Conservation (phyloP, 164 flowering plant species). For the Saururus chinensis region DNA sequence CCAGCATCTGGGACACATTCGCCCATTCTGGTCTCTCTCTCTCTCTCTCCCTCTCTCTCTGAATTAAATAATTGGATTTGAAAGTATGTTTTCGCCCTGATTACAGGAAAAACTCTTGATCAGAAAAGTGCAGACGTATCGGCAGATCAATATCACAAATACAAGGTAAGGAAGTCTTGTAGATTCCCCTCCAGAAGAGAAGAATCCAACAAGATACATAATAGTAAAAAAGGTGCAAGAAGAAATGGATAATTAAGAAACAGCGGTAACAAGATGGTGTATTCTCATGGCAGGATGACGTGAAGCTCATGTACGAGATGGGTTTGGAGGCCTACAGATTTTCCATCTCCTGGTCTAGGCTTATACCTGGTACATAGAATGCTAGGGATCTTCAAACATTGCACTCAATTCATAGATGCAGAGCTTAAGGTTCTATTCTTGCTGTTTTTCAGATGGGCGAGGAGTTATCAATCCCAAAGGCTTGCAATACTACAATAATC, state of each 20-base stretch:
- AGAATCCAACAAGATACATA: neutral
- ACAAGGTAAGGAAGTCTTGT: conserved; percentile 5
- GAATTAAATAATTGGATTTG: neutral
- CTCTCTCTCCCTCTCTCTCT: neutral
- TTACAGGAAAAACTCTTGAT: conserved; percentile 8
- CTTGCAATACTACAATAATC: conserved; percentile 27
- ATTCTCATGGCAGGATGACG: conserved; percentile 10
- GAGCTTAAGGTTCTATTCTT: conserved; percentile 21
- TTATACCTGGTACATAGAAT: conserved; percentile 7
- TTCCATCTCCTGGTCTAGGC: conserved; percentile 18
- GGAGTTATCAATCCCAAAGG: conserved; percentile 16
- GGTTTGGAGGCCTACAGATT: conserved; percentile 15
- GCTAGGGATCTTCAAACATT: neutral
- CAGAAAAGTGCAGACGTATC: conserved; percentile 8
- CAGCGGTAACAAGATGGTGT: neutral
- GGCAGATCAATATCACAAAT: conserved; percentile 12
- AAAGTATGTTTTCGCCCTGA: neutral
- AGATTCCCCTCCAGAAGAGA: neutral
- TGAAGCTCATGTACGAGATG: conserved; percentile 14
- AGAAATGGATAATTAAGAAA: no score
- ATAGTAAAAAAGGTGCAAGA: neutral
- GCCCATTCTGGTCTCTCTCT: conserved; percentile 7
- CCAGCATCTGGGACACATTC: conserved; percentile 16
- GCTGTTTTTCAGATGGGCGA: conserved; percentile 7
- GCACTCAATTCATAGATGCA: conserved; percentile 9